These are phyloP conservation scores for Diaporthe sp. DNA, from an alignment of 2,329 filamentous ascomycete species.

Conservation along the genomic window DNA sequence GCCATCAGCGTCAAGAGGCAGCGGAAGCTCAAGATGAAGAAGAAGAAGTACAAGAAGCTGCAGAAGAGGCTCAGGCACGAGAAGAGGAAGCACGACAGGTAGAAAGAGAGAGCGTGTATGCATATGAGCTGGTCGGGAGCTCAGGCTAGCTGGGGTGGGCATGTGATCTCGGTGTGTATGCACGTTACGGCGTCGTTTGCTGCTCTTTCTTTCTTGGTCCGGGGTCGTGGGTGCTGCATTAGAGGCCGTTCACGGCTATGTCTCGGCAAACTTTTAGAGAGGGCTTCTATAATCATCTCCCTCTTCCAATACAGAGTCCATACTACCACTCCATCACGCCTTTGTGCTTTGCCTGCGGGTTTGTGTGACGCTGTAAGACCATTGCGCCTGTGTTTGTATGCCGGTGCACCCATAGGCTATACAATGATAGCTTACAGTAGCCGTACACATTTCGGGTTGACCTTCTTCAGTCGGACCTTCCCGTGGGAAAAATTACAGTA, in stretches of 20 bases:
- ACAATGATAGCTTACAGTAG: neutral
- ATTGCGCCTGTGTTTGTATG: neutral
- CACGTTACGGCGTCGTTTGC: neutral
- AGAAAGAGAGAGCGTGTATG: neutral
- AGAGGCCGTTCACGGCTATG: constrained; percentile 7
- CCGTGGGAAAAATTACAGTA: neutral
- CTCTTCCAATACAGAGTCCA: neutral
- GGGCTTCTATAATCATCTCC: constrained; percentile 18
- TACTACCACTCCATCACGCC: neutral
- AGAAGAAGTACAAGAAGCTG: constrained; percentile 99
- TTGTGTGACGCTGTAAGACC: neutral
- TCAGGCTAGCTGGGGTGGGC: neutral
- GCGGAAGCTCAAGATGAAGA: constrained; percentile 99
- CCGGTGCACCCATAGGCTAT: neutral
- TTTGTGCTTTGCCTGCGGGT: neutral
- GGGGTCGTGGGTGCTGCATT: constrained; percentile 31
- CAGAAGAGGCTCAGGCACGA: constrained; percentile 92
- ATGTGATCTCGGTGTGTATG: neutral
- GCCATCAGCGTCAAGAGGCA: constrained; percentile 93
- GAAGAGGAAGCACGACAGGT: constrained; percentile 84
- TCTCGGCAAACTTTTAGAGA: constrained; percentile 34
- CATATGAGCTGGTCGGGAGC: neutral
- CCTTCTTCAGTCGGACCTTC: neutral
- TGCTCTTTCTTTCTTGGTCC: neutral
- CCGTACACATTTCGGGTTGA: too few relatives aligned